These are phyloP conservation scores for Cicer cuneatum DNA, from an alignment of 306 rosid genomes.

Conservation along the genomic window DNA sequence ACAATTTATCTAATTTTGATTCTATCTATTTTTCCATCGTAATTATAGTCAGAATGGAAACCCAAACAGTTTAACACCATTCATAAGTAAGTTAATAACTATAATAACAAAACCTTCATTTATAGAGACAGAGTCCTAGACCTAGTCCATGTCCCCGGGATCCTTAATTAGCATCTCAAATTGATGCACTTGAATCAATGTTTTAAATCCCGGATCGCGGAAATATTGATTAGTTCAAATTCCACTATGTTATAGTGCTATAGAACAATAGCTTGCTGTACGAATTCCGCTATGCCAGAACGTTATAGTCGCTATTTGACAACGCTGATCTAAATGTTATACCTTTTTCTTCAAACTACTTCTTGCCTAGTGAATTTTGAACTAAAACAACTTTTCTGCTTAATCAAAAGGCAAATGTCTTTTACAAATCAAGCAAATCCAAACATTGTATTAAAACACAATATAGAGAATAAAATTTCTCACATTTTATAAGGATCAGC, in stretches of 20 bases:
- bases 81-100: conserved; percentile 1
- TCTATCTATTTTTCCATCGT: background rate
- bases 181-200: conserved; percentile 1
- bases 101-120: background rate
- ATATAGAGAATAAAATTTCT: conserved; percentile 36
- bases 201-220: no score
- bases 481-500: conserved; percentile 91
- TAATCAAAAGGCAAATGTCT: background rate
- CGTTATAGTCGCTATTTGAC: no score
- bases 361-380: background rate
- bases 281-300: no score
- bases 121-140: background rate
- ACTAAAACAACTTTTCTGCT: background rate
- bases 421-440: conserved; percentile 5
- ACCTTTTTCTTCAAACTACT: background rate
- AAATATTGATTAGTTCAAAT: no score
- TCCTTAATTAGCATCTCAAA: conserved; percentile 1
- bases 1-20: background rate
- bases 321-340: background rate
- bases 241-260: no score
- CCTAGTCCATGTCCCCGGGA: background rate
- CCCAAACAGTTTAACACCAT: conserved; percentile 14
- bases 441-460: background rate
- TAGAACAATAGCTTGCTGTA: no score
- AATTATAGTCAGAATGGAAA: conserved; percentile 11